Percentiles rank a stretch among this genome's conserved stretches.
Evolutionary conservation across 768 basidiomycete species (phyloP).

Genomic region (Kwoniella bestiolae): DNA sequence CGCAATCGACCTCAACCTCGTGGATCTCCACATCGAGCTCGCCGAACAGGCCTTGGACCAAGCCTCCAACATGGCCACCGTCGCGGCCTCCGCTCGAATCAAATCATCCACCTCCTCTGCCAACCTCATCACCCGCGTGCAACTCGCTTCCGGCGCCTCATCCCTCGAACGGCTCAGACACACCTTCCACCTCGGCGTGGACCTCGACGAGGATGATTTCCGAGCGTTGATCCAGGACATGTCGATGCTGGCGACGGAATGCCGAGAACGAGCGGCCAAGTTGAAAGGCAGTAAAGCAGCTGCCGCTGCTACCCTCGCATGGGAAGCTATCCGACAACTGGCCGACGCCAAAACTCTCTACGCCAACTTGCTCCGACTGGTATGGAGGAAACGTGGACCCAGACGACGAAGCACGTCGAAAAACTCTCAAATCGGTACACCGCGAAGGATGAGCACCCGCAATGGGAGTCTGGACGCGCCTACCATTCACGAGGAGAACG

Average conservation of each 20-base stretch:
- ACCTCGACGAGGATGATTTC: conserved; percentile 55
- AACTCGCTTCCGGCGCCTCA: conserved; percentile 48
- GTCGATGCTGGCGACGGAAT: conserved; percentile 47
- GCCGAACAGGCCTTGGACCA: conserved; percentile 55
- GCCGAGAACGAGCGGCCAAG: conserved; percentile 48
- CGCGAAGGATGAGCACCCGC: conserved; percentile 5
- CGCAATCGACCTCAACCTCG: conserved; percentile 34
- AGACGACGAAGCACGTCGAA: conserved; percentile 11
- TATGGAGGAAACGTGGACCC: conserved; percentile 46
- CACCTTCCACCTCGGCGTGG: conserved; percentile 47
- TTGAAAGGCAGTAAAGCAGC: conserved; percentile 48
- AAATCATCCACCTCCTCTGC: conserved; percentile 42
- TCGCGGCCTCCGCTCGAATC: conserved; percentile 39
- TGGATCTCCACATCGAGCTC: conserved; percentile 50
- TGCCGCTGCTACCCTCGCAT: conserved; percentile 45
- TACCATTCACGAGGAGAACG: conserved; percentile 46
- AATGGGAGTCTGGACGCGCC: conserved; percentile 28
- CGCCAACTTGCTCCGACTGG: conserved; percentile 48
- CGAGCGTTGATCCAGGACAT: conserved; percentile 50
- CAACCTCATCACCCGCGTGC: conserved; percentile 52
- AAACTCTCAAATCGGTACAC: neutral
- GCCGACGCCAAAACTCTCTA: conserved; percentile 49
- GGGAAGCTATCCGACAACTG: conserved; percentile 50
- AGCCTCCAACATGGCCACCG: conserved; percentile 53
- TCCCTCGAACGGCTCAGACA: conserved; percentile 50